A percentile compares a stretch with the other conserved stretches of the same genome.
These are phyloP conservation scores for Sclerotinia sclerotiorum DNA, from an alignment of 2,329 filamentous ascomycete species.

Conservation along the genomic window DNA sequence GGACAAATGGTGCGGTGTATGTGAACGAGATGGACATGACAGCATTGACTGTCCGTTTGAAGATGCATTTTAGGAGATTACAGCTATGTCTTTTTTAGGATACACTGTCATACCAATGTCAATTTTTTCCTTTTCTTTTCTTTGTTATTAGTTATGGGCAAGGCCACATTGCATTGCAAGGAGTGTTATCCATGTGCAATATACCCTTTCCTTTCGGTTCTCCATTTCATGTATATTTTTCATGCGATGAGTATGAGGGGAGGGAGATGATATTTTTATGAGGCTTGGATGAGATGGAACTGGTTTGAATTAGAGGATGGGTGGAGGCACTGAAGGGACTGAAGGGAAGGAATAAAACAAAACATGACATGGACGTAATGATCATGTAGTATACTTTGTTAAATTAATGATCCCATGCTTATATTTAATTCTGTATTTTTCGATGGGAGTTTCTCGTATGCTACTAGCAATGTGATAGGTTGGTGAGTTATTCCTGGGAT, in stretches of 20 bases:
- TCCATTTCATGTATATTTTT: slow-evolving; percentile 5
- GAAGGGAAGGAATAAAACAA: slow-evolving; percentile 32
- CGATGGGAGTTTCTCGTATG: not conserved
- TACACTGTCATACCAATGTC: not conserved
- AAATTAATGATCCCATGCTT: slow-evolving; percentile 3
- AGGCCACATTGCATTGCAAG: slow-evolving; percentile 19
- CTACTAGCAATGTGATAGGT: not conserved
- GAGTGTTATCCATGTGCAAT: slow-evolving; percentile 12
- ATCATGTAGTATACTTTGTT: slow-evolving; percentile 15
- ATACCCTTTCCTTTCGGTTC: slow-evolving; percentile 20
- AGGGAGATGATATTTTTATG: slow-evolving; percentile 3
- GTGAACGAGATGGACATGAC: slow-evolving; percentile 93
- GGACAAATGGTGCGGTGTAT: slow-evolving; percentile 94
- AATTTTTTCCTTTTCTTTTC: not conserved
- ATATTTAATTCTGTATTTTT: not conserved
- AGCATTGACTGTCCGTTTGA: slow-evolving; percentile 94
- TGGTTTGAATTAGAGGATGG: not conserved
- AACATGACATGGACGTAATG: slow-evolving; percentile 4
- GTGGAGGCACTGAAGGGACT: too few relatives aligned
- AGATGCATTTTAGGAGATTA: slow-evolving; percentile 60
- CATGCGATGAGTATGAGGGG: not conserved
- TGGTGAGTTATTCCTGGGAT: not conserved
- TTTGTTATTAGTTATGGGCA: slow-evolving; percentile 10
- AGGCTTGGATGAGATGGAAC: not conserved
- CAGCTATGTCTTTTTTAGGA: not conserved